Base-by-base conservation (phyloP, 345 rosid genomes). In the Laguncularia racemosa region DNA sequence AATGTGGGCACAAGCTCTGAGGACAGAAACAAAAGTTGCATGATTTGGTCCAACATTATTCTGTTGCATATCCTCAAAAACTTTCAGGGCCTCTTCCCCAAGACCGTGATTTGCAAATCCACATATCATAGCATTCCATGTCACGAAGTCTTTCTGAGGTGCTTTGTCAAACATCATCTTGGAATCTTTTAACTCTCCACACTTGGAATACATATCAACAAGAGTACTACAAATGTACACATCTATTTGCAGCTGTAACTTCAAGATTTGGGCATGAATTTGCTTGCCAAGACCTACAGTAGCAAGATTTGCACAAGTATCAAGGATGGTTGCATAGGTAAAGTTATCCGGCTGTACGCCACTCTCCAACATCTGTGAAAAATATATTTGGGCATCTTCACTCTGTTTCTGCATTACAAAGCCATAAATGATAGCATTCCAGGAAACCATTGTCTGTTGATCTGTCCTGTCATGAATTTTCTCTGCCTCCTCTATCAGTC, bases 171-270 rank as follows among this genome's bases (percentile, higher is more conserved):
- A 93, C 71, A 79, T 75, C 28, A 80, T 62, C 58, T 53, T 57
- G 11, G 96, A 86, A 78, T 93, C 95, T 58, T 73, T 64, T 76
- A 89, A 72, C 66, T 83, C 78, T 74, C 99, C 96, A 50, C 96
- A 89, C 75, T 92, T 89, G 1, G 98, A 84, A 79, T 92, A 89
- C 98, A 89, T 89, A 61, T 93, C 96, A 50, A 93, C 96, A 8
- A 93, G 86, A 16, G 95, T 89, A 78, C 97, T 93, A 72, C 81
- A 73, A 62, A 89, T 84, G 59, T 80, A 86, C 38, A 75, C 86
- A 63, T 93, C 95, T 33, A 79, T 76, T 55, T 81, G 91, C 76
- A 86, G 45, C 60, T 85, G 80, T 62, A 73, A 70, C 76, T 93
- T 93, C 63, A 93, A 75, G 60, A 85, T 77, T 58, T 81, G 91